These are phyloP conservation scores for Spirogloea muscicola DNA, from an alignment of 139 green algal species.

Conservation along the genomic window DNA sequence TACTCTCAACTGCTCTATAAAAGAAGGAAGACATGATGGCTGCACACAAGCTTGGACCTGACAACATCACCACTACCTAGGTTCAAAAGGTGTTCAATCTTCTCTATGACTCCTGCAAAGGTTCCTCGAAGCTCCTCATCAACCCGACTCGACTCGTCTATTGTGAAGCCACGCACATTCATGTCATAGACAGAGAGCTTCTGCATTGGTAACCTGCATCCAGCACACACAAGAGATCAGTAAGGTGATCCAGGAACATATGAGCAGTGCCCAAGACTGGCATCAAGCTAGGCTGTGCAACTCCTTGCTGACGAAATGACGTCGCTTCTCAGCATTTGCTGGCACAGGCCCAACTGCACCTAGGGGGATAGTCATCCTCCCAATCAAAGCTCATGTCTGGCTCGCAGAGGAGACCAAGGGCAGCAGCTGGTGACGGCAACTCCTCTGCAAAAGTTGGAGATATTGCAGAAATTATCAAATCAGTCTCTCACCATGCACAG, in stretches of 20 bases:
- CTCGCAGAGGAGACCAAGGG: slow-evolving; percentile 51
- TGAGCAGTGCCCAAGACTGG: too few relatives aligned
- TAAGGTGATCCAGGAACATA: too few relatives aligned
- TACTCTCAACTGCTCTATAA: too few relatives aligned
- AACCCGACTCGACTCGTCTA: slow-evolving; percentile 58
- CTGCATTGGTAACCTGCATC: slow-evolving; percentile 38
- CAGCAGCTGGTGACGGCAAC: slow-evolving; percentile 69
- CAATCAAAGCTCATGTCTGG: slow-evolving; percentile 46
- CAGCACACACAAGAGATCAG: too few relatives aligned
- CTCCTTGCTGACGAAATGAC: too few relatives aligned
- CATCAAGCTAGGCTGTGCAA: too few relatives aligned
- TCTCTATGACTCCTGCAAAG: slow-evolving; percentile 78
- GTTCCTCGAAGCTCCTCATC: slow-evolving; percentile 64
- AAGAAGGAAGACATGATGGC: too few relatives aligned
- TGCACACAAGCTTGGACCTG: too few relatives aligned
- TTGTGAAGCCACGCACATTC: slow-evolving; percentile 89
- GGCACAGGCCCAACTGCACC: background rate
- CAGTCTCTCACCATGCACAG: too few relatives aligned
- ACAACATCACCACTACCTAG: too few relatives aligned
- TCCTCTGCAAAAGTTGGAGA: slow-evolving; percentile 38
- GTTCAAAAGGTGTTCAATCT: slow-evolving; percentile 80
- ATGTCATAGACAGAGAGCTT: slow-evolving; percentile 91
- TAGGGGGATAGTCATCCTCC: slow-evolving; percentile 56
- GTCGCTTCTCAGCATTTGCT: too few relatives aligned
- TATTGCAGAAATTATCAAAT: too few relatives aligned